These are phyloP conservation scores for Tubosaeta sp. DNA, from an alignment of 768 basidiomycete genomes.

Conservation along the genomic window DNA sequence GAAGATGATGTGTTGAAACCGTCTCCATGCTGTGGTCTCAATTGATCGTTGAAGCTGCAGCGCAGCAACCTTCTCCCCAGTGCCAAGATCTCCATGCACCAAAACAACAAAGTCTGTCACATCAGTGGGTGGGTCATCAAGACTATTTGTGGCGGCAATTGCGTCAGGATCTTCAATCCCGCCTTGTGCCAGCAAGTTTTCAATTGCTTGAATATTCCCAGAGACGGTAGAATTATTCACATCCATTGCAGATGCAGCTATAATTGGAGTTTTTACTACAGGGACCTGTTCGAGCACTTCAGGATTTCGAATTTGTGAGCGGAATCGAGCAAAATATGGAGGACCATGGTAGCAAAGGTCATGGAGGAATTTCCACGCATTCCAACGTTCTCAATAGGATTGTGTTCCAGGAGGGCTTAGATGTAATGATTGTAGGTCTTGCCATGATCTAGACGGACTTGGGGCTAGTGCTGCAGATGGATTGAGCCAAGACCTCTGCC, in stretches of 20 bases:
- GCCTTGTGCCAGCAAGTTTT: neutral
- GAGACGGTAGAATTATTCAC: neutral
- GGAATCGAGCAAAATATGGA: neutral
- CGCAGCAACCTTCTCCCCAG: neutral
- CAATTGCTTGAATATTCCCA: slow-evolving; percentile 3
- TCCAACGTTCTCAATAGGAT: neutral
- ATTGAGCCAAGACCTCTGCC: neutral
- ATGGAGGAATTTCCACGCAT: neutral
- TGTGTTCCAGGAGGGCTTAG: neutral
- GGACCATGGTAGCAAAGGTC: neutral
- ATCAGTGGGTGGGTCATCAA: neutral
- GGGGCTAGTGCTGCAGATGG: neutral
- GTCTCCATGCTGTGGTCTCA: slow-evolving; percentile 14
- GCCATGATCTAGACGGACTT: neutral
- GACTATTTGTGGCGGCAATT: too few species aligned
- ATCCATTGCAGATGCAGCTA: neutral
- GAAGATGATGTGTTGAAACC: slow-evolving; percentile 31
- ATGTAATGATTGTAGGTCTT: neutral
- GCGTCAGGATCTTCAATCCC: neutral
- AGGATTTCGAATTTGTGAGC: neutral
- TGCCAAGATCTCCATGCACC: slow-evolving; percentile 2
- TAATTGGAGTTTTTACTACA: neutral
- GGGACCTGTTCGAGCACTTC: neutral
- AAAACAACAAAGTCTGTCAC: neutral
- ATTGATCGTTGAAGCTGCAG: neutral